These are phyloP conservation scores for Suillus decipiens DNA, from an alignment of 768 basidiomycete genomes.

Conservation along the genomic window DNA sequence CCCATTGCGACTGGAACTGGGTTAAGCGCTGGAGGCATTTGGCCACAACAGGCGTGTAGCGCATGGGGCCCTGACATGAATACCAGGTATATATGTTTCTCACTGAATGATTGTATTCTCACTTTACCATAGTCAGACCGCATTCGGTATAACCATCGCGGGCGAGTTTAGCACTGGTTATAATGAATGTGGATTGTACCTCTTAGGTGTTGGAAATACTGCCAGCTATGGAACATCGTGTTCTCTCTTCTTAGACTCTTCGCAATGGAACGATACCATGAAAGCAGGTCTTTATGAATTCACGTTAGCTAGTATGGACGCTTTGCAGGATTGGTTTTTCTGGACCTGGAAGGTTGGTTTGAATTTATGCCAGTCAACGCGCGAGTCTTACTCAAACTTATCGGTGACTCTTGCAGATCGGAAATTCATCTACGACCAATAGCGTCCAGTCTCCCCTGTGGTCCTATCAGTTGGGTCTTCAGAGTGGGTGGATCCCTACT, in stretches of 20 bases:
- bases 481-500: slow-evolving; percentile 75
- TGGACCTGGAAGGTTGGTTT: slow-evolving; percentile 75
- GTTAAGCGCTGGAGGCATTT: slow-evolving; percentile 42
- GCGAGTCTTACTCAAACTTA: neutral
- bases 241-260: slow-evolving; percentile 48
- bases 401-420: slow-evolving; percentile 42
- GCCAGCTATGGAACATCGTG: slow-evolving; percentile 35
- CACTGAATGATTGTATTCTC: neutral
- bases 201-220: slow-evolving; percentile 36
- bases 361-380: slow-evolving; percentile 5
- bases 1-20: slow-evolving; percentile 37
- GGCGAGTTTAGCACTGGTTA: slow-evolving; percentile 77
- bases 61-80: slow-evolving; percentile 62
- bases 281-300: slow-evolving; percentile 56
- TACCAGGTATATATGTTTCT: slow-evolving; percentile 37
- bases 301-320: slow-evolving; percentile 63
- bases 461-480: slow-evolving; percentile 70
- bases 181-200: slow-evolving; percentile 65
- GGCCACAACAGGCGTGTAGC: slow-evolving; percentile 53
- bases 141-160: slow-evolving; percentile 70
- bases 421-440: slow-evolving; percentile 51
- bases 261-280: slow-evolving; percentile 51
- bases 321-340: slow-evolving; percentile 68
- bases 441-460: slow-evolving; percentile 58
- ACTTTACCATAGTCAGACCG: slow-evolving; percentile 37